These are phyloP conservation scores for Cyclostephanos tholiformis DNA, from an alignment of 108 stramenopile species.

Conservation along the genomic window DNA sequence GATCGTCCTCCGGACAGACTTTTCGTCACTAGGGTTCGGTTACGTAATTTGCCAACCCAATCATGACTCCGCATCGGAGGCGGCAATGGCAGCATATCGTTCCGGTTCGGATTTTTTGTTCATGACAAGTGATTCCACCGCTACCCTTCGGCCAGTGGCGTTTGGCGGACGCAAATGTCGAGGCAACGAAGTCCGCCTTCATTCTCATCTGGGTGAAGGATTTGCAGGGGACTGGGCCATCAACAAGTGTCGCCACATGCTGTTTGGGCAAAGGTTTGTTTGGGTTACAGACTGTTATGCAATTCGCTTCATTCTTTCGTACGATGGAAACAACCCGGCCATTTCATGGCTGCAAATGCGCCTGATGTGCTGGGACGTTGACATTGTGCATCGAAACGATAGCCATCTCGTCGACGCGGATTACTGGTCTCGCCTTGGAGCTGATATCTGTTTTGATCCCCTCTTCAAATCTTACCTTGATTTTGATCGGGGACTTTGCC, in stretches of 20 bases:
- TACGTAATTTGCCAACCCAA: neutral
- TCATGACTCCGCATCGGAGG: neutral
- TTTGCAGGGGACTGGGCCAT: neutral
- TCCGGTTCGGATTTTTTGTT: neutral
- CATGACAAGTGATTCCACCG: neutral
- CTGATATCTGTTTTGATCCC: constrained; percentile 4
- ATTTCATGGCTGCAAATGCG: neutral
- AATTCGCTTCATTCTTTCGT: neutral
- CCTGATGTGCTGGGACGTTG: neutral
- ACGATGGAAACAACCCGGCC: neutral
- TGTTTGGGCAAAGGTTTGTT: no score
- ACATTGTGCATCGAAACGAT: neutral
- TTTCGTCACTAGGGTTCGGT: neutral
- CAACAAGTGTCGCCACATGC: neutral
- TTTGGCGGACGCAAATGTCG: neutral
- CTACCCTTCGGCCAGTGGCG: neutral
- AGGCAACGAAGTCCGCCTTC: no score
- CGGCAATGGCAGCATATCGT: neutral
- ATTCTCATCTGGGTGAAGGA: no score
- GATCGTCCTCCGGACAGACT: neutral
- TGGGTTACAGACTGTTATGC: neutral
- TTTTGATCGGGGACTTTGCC: neutral
- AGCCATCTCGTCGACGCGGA: neutral
- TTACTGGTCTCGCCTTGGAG: neutral
- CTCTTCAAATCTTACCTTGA: neutral